Conservation (phyloP, 1,284 basidiomycete genomes). For the Austropuccinia psidii region DNA sequence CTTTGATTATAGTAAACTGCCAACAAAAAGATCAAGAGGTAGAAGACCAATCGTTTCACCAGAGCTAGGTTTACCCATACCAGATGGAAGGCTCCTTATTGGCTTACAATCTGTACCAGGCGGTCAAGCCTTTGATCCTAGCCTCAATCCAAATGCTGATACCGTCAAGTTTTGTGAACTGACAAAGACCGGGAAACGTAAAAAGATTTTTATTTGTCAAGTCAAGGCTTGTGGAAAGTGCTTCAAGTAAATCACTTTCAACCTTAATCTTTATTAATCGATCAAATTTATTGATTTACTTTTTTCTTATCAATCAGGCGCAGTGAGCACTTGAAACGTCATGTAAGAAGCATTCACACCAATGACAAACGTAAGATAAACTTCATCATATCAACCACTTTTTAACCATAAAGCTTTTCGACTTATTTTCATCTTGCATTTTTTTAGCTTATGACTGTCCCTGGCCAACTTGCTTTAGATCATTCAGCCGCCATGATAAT, state of each 20-base stretch:
- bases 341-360: constrained; percentile 68
- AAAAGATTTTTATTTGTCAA: constrained; percentile 43
- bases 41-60: constrained; percentile 40
- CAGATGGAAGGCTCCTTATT: constrained; percentile 15
- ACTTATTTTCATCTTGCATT: not conserved
- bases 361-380: constrained; percentile 63
- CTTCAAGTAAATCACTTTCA: constrained; percentile 20
- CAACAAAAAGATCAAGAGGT: constrained; percentile 43
- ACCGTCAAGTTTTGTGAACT: constrained; percentile 38
- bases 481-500: constrained; percentile 34
- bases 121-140: constrained; percentile 38
- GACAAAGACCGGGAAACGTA: constrained; percentile 43
- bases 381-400: constrained; percentile 39
- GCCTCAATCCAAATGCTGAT: constrained; percentile 18
- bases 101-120: constrained; percentile 37
- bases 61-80: constrained; percentile 38
- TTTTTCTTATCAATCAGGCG: constrained; percentile 42
- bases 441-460: constrained; percentile 34
- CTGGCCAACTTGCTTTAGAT: constrained; percentile 32
- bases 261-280: not conserved
- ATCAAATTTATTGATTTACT: no score
- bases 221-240: constrained; percentile 26
- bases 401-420: not conserved
- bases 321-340: constrained; percentile 68
- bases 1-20: constrained; percentile 37